Evolutionary conservation across 768 basidiomycete genomes (phyloP).

Genomic region (Pulveroboletus ravenelii): DNA sequence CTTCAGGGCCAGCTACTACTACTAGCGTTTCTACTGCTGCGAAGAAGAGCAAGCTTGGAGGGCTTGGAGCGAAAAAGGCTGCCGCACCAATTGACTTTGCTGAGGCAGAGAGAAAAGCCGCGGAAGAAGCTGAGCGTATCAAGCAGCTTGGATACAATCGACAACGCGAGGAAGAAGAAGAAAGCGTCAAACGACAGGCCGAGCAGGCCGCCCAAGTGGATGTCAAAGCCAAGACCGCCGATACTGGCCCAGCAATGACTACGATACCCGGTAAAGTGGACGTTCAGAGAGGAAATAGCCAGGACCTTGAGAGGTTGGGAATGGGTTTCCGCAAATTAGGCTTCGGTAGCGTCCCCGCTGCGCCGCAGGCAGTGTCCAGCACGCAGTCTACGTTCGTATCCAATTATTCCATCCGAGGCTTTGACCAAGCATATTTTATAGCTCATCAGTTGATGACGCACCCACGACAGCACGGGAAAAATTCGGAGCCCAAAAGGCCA

Average conservation of each 20-base stretch:
- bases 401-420: not conserved
- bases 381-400: slow-evolving; percentile 36
- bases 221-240: slow-evolving; percentile 29
- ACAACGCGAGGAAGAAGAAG: slow-evolving; percentile 78
- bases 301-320: slow-evolving; percentile 53
- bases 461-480: slow-evolving; percentile 83
- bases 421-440: slow-evolving; percentile 8
- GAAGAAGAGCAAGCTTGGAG: slow-evolving; percentile 69
- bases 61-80: slow-evolving; percentile 84
- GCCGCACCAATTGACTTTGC: slow-evolving; percentile 84
- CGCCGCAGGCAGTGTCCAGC: slow-evolving; percentile 49
- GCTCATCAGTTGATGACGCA: slow-evolving; percentile 45
- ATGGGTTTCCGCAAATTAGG: slow-evolving; percentile 78
- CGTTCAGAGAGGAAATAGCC: slow-evolving; percentile 38
- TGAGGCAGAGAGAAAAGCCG: slow-evolving; percentile 85
- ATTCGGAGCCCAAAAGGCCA: slow-evolving; percentile 90
- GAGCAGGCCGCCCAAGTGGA: slow-evolving; percentile 37
- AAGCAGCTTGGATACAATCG: slow-evolving; percentile 91
- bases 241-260: slow-evolving; percentile 21
- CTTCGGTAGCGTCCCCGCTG: slow-evolving; percentile 75
- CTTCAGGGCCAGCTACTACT: slow-evolving; percentile 33
- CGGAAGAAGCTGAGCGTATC: slow-evolving; percentile 89
- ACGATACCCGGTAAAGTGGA: slow-evolving; percentile 27
- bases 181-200: slow-evolving; percentile 60
- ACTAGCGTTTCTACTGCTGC: slow-evolving; percentile 32